Conservation (phyloP, 2,329 filamentous ascomycete species). For the Sarocladium brachiariae region DNA sequence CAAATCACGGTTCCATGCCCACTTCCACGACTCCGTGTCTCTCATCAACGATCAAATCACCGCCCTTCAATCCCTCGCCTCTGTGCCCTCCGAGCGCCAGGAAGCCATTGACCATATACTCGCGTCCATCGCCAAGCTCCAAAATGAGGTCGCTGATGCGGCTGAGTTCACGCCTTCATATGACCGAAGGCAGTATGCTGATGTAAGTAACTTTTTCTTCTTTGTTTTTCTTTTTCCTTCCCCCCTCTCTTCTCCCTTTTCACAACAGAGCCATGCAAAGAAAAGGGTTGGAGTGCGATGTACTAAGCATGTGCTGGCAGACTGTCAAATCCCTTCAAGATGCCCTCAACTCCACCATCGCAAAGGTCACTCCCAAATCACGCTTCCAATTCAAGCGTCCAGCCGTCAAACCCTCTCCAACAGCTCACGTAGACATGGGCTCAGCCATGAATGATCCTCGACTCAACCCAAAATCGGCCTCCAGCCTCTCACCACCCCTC, state of each 20-base stretch:
- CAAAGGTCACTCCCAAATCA: slow-evolving; percentile 62
- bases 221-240: no score
- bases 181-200: slow-evolving; percentile 79
- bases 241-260: no score
- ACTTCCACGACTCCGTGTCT: slow-evolving; percentile 70
- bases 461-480: slow-evolving; percentile 30
- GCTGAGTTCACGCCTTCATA: slow-evolving; percentile 78
- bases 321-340: slow-evolving; percentile 76
- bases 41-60: slow-evolving; percentile 72
- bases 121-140: slow-evolving; percentile 70
- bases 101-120: slow-evolving; percentile 77
- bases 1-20: slow-evolving; percentile 77
- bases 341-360: slow-evolving; percentile 64
- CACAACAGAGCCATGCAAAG: no score
- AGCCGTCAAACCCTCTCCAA: not conserved
- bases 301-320: slow-evolving; percentile 30
- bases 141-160: slow-evolving; percentile 78
- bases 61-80: slow-evolving; percentile 54
- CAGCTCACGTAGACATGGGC: slow-evolving; percentile 35
- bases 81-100: slow-evolving; percentile 64
- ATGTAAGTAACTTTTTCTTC: slow-evolving; percentile 42
- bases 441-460: slow-evolving; percentile 36
- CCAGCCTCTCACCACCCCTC: slow-evolving; percentile 20
- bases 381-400: slow-evolving; percentile 71
- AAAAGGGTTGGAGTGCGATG: no score